Evolutionary conservation across 1,139 yeast species (phyloP).

Genomic region (Scheffersomyces segobiensis): DNA sequence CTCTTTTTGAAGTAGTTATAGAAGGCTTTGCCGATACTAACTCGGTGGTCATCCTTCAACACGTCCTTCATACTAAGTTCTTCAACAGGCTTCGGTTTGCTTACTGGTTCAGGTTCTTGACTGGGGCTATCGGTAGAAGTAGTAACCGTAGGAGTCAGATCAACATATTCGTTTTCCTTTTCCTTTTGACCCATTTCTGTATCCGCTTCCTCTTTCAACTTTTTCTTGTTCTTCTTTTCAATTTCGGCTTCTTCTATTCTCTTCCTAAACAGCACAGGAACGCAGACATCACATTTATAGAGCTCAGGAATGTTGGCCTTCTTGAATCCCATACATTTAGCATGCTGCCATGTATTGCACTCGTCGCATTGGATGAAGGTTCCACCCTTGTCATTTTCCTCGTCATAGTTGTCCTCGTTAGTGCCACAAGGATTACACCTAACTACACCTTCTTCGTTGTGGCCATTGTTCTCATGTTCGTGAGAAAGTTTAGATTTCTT

Average conservation of each 20-base stretch:
- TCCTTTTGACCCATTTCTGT: slow-evolving; percentile 2
- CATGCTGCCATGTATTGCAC: slow-evolving; percentile 87
- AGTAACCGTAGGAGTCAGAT: not conserved
- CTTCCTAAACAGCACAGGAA: slow-evolving; percentile 2
- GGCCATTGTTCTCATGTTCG: slow-evolving; percentile 8
- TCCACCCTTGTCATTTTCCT: slow-evolving; percentile 58
- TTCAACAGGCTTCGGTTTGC: not conserved
- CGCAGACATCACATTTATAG: slow-evolving; percentile 36
- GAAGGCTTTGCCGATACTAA: slow-evolving; percentile 42
- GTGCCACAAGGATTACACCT: slow-evolving; percentile 67
- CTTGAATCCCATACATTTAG: slow-evolving; percentile 62
- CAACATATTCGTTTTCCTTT: slow-evolving; percentile 1
- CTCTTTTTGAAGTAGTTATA: slow-evolving; percentile 40
- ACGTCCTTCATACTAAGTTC: slow-evolving; percentile 9
- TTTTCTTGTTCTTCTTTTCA: not conserved
- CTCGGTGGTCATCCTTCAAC: slow-evolving; percentile 31
- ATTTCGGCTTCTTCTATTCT: not conserved
- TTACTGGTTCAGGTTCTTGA: slow-evolving; percentile 1
- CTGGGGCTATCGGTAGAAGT: slow-evolving; percentile 1
- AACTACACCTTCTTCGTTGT: slow-evolving; percentile 51
- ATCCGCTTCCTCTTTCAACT: not conserved
- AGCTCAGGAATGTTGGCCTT: slow-evolving; percentile 27
- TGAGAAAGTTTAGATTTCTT: not conserved
- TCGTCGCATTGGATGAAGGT: slow-evolving; percentile 78
- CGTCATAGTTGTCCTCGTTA: slow-evolving; percentile 62